Evolutionary conservation across 2,329 filamentous ascomycete species (phyloP).

Genomic region (Scorias spongiosa): DNA sequence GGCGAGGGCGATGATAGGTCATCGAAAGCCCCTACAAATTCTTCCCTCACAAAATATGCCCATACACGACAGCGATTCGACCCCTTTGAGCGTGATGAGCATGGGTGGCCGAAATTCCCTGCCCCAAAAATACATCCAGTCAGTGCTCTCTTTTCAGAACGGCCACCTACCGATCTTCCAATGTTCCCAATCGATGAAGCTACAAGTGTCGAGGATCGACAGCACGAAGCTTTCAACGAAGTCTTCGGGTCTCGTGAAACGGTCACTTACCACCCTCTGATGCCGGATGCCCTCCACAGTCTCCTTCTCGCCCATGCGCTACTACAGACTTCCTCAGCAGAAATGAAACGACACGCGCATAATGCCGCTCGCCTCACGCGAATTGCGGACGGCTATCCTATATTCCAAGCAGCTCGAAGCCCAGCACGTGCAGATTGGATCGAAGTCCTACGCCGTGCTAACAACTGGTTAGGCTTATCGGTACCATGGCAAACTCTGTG

Average conservation of each 20-base stretch:
- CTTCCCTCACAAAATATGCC: not conserved
- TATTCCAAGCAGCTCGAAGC: slow-evolving; percentile 59
- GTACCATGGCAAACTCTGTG: slow-evolving; percentile 59
- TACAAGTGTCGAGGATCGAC: slow-evolving; percentile 9
- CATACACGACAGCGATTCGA: slow-evolving; percentile 4
- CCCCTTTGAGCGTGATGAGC: slow-evolving; percentile 14
- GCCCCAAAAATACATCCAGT: slow-evolving; percentile 37
- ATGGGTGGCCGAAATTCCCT: slow-evolving; percentile 31
- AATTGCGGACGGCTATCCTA: slow-evolving; percentile 63
- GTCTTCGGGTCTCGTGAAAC: slow-evolving; percentile 40
- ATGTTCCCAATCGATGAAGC: slow-evolving; percentile 41
- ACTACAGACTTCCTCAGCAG: slow-evolving; percentile 61
- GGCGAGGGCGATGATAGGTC: not conserved
- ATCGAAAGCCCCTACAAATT: not conserved
- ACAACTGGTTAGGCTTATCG: slow-evolving; percentile 54
- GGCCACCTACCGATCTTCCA: slow-evolving; percentile 51
- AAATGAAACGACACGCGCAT: slow-evolving; percentile 63
- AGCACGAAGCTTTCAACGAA: slow-evolving; percentile 14
- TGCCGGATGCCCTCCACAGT: slow-evolving; percentile 65
- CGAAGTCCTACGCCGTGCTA: slow-evolving; percentile 51
- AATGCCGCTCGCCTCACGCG: slow-evolving; percentile 65
- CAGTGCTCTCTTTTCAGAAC: slow-evolving; percentile 55
- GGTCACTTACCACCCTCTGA: slow-evolving; percentile 66
- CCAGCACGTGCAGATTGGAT: slow-evolving; percentile 68
- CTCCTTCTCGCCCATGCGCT: slow-evolving; percentile 67